Percentiles rank a stretch among this genome's conserved stretches.
phyloP scores from a whole-genome alignment of 2,329 filamentous ascomycete species.

The Trichocomaceae sp. region DNA sequence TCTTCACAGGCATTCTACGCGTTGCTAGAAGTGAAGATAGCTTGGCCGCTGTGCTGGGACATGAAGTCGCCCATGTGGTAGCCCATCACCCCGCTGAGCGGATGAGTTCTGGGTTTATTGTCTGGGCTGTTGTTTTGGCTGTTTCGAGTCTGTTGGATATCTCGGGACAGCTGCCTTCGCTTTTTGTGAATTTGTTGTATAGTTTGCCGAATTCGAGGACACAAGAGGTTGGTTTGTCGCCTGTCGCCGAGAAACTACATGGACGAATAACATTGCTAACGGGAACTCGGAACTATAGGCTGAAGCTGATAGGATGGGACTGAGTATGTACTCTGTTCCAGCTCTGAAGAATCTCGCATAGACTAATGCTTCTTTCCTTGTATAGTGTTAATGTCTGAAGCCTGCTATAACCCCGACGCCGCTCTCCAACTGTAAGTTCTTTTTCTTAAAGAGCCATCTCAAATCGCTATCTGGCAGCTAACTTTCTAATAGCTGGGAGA shows the following conservation, averaged over 20 bases:
- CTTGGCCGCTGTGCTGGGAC: slow-evolving; percentile 54
- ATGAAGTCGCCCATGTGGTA: slow-evolving; percentile 60
- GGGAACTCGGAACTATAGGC: slow-evolving; percentile 25
- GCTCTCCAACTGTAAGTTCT: slow-evolving; percentile 44
- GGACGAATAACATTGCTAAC: slow-evolving; percentile 10
- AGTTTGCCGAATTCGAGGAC: slow-evolving; percentile 49
- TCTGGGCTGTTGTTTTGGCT: slow-evolving; percentile 23
- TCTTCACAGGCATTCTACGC: slow-evolving; percentile 56
- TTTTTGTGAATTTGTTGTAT: slow-evolving; percentile 46
- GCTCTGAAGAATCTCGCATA: not conserved
- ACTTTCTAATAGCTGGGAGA: slow-evolving; percentile 35
- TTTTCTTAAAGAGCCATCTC: not conserved
- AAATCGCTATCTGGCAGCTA: not conserved
- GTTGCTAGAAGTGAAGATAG: slow-evolving; percentile 52
- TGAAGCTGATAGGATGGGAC: slow-evolving; percentile 57
- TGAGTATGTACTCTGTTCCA: slow-evolving; percentile 31
- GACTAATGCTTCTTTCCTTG: slow-evolving; percentile 15
- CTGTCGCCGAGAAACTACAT: not conserved
- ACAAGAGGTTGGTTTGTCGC: slow-evolving; percentile 43
- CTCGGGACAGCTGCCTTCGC: slow-evolving; percentile 31
- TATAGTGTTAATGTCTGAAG: slow-evolving; percentile 55
- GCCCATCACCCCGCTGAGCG: slow-evolving; percentile 51
- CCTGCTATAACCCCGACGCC: slow-evolving; percentile 53
- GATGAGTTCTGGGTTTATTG: slow-evolving; percentile 41
- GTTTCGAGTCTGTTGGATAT: slow-evolving; percentile 34